Evolutionary conservation across 345 rosid genomes (phyloP).

Genomic region (Citropsis articulata): DNA sequence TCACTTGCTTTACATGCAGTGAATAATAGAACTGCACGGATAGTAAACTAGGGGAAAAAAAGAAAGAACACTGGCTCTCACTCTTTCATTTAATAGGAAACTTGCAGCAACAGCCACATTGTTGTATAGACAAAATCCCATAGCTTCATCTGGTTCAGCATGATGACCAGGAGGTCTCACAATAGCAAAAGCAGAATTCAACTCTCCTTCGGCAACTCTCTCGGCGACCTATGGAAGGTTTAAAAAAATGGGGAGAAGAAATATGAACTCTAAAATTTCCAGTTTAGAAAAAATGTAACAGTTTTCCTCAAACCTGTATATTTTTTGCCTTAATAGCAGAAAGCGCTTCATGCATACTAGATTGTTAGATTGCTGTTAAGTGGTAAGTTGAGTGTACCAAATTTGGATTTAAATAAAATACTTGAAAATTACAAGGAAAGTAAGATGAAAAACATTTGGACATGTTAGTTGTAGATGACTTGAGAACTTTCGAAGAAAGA

Average conservation of each 20-base stretch:
- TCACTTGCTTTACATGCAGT: not conserved
- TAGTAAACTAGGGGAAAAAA: not conserved
- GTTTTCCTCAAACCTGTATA: not conserved
- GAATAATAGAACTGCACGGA: not conserved
- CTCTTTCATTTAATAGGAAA: slow-evolving; percentile 62
- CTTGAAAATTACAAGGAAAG: not conserved
- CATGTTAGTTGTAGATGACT: not conserved
- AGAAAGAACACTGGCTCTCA: slow-evolving; percentile 29
- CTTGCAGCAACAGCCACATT: slow-evolving; percentile 88
- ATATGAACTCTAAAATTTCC: not conserved
- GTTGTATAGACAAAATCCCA: slow-evolving; percentile 95
- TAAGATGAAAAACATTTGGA: not conserved
- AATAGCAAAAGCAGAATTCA: slow-evolving; percentile 79
- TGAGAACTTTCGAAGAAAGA: not conserved
- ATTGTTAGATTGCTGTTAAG: not conserved
- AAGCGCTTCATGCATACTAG: not conserved
- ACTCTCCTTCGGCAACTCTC: slow-evolving; percentile 78
- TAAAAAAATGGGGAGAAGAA: not conserved
- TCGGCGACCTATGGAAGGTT: slow-evolving; percentile 49
- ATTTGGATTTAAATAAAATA: not conserved
- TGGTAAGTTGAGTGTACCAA: not conserved
- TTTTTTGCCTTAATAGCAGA: not conserved
- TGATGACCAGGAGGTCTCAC: slow-evolving; percentile 99
- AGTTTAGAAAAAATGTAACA: not conserved
- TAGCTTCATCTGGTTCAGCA: slow-evolving; percentile 78